A percentile compares a stretch with the other conserved stretches of the same genome.
phyloP scores from a whole-genome alignment of 2,329 filamentous ascomycete genomes.

The Hypocreales sp. region DNA sequence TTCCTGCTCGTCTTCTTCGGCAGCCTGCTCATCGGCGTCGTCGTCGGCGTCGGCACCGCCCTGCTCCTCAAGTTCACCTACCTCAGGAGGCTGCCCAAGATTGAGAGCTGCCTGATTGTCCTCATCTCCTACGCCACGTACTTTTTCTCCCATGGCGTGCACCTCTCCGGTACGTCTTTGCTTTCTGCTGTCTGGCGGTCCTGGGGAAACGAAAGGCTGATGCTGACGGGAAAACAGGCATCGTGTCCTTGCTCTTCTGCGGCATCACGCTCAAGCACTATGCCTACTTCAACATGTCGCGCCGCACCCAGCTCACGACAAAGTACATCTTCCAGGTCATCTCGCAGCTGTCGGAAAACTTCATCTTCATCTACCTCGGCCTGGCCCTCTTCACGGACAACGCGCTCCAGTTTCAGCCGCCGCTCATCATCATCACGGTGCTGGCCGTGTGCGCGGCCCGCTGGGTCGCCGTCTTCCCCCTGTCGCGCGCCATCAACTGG shows the following conservation, averaged over 20 bases:
- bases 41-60: conserved; percentile 77
- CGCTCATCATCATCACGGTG: conserved; percentile 87
- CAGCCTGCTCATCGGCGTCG: conserved; percentile 74
- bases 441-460: conserved; percentile 82
- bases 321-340: conserved; percentile 96
- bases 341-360: conserved; percentile 92
- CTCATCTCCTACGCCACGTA: conserved; percentile 93
- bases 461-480: conserved; percentile 88
- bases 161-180: conserved; percentile 68
- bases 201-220: too few species aligned
- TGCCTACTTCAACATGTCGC: conserved; percentile 99
- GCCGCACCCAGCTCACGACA: conserved; percentile 89
- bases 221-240: conserved; percentile 39
- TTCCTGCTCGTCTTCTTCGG: conserved; percentile 96
- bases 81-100: conserved; percentile 83
- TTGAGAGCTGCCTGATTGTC: conserved; percentile 87
- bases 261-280: conserved; percentile 98
- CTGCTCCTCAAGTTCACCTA: conserved; percentile 89
- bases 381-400: conserved; percentile 88
- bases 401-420: conserved; percentile 76
- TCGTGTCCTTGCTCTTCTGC: conserved; percentile 92
- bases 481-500: conserved; percentile 82
- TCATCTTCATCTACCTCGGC: conserved; percentile 98
- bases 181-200: too few species aligned
- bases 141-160: conserved; percentile 91